Conservation (phyloP, 2,329 filamentous ascomycete genomes). For the Cryphonectria nitschkei region DNA sequence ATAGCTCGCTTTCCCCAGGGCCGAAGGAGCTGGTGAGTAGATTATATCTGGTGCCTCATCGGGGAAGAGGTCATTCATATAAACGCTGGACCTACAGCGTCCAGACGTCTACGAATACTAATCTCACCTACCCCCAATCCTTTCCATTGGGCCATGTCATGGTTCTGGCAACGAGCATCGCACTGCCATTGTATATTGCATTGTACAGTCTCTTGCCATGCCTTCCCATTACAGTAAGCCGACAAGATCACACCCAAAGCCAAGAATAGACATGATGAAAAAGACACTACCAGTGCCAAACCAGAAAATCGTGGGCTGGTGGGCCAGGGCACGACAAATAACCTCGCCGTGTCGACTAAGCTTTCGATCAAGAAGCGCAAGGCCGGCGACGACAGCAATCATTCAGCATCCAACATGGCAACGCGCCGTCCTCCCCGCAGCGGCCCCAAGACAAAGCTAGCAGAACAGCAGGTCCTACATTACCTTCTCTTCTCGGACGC, state of each 20-base stretch:
- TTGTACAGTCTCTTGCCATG: background rate
- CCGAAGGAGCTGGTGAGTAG: background rate
- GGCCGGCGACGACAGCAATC: background rate
- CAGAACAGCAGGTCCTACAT: background rate
- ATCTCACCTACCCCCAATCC: background rate
- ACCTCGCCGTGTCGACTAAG: background rate
- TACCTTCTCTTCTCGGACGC: too few species aligned
- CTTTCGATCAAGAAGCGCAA: background rate
- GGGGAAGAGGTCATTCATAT: background rate
- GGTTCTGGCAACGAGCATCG: background rate
- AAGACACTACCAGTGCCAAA: background rate
- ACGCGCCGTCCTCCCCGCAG: background rate
- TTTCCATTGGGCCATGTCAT: background rate
- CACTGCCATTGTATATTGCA: background rate
- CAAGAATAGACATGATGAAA: background rate
- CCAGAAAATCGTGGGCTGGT: background rate
- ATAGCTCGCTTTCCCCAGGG: conserved; percentile 38
- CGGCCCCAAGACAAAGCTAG: background rate
- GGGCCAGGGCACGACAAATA: background rate
- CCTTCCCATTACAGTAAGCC: background rate
- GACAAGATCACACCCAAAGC: background rate
- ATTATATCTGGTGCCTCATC: background rate
- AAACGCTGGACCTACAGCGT: background rate
- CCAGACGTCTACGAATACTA: background rate
- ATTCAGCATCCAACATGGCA: background rate